Conservation (phyloP, 768 basidiomycete species). For the Lactarius tabidus region DNA sequence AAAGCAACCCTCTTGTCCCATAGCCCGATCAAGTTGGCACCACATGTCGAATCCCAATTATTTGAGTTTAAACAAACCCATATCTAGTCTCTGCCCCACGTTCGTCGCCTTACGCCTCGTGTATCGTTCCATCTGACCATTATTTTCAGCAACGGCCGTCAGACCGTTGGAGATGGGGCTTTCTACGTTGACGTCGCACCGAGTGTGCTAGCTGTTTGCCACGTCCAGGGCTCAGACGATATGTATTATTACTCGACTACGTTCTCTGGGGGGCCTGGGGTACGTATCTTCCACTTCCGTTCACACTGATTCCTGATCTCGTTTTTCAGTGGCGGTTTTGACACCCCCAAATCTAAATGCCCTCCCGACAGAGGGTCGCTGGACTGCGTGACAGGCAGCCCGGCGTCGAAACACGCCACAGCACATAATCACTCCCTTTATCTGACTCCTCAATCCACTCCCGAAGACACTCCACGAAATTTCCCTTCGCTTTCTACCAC, state of each 20-base stretch:
- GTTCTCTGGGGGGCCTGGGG: constrained; percentile 92
- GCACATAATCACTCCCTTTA: constrained; percentile 17
- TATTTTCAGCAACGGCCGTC: constrained; percentile 79
- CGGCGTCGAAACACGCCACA: constrained; percentile 52
- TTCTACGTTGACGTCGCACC: constrained; percentile 65
- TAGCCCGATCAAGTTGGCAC: constrained; percentile 70
- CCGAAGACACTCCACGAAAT: constrained; percentile 32
- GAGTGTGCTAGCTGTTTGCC: constrained; percentile 80
- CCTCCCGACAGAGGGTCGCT: constrained; percentile 95
- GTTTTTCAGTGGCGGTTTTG: constrained; percentile 83
- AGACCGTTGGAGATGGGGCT: constrained; percentile 97
- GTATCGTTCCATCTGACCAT: not conserved
- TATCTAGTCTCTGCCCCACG: constrained; percentile 96
- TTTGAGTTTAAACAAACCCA: constrained; percentile 67
- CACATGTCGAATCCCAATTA: constrained; percentile 71
- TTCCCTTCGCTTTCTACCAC: constrained; percentile 30
- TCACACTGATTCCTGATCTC: not conserved
- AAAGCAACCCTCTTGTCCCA: not conserved
- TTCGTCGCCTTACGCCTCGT: constrained; percentile 38
- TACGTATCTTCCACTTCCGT: constrained; percentile 31
- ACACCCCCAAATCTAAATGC: constrained; percentile 87
- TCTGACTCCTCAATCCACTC: constrained; percentile 40
- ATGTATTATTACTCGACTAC: constrained; percentile 92
- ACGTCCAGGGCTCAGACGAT: constrained; percentile 72
- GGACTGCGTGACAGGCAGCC: constrained; percentile 91